Conservation (phyloP, 768 basidiomycete species). For the Cyathus striatus region DNA sequence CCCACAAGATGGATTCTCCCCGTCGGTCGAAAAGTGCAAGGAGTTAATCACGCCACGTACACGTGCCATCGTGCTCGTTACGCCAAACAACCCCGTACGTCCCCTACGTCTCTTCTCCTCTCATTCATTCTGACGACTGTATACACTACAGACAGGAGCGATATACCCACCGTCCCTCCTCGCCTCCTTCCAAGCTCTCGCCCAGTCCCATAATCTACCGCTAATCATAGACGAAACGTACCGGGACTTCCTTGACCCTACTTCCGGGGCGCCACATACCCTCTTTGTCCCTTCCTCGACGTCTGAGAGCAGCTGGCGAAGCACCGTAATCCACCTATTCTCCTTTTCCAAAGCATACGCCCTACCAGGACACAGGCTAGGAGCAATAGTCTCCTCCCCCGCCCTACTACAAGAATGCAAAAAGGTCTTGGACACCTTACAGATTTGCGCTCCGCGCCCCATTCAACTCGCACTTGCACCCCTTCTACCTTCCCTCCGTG, state of each 20-base stretch:
- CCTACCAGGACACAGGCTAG: conserved; percentile 80
- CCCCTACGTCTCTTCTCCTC: not conserved
- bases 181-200: conserved; percentile 54
- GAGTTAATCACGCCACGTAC: conserved; percentile 53
- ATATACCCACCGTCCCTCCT: conserved; percentile 57
- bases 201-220: conserved; percentile 47
- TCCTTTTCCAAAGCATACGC: conserved; percentile 81
- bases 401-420: conserved; percentile 40
- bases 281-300: conserved; percentile 46
- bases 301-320: conserved; percentile 43
- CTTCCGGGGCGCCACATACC: conserved; percentile 40
- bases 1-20: conserved; percentile 51
- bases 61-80: conserved; percentile 67
- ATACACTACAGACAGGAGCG: conserved; percentile 66
- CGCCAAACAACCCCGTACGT: conserved; percentile 72
- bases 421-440: conserved; percentile 68
- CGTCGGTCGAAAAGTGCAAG: conserved; percentile 46
- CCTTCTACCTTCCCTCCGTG: conserved; percentile 46
- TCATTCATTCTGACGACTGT: too few species aligned
- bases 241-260: conserved; percentile 73
- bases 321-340: conserved; percentile 61
- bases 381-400: conserved; percentile 61
- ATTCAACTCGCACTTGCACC: conserved; percentile 63
- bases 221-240: conserved; percentile 89
- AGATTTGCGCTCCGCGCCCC: conserved; percentile 74